Base-by-base conservation (phyloP, 352 stramenopile genomes). In the Globisporangium barbulae region DNA sequence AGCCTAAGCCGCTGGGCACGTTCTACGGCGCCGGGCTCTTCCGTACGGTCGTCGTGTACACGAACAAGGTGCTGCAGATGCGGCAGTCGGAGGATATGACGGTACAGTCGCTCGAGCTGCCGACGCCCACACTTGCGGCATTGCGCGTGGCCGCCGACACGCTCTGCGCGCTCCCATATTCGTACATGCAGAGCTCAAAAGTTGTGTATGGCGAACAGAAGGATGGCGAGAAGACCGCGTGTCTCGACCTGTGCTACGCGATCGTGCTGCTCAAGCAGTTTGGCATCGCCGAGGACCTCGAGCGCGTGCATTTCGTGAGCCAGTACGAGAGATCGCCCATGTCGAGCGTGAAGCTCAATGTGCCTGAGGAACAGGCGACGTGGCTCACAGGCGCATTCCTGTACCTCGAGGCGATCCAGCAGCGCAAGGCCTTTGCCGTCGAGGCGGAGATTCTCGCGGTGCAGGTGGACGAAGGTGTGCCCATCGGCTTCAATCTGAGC, bases 321-420 rank as follows among this genome's bases (percentile, higher is more conserved):
- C 76, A 64, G 1, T 75, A 83, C 19, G 70, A 78, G 54, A 73
- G 76, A 71, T 70, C 54, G 21, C 48, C 22, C 39, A 6, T 50
- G 10, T 37, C 35, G 21, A 52, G 21, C 44, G 45, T 13, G 30
- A 64, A 62, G 21, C 39, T 30, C n/a, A 39, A 31, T n/a, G 71
- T 50, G 31, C 41, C 67, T 0, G 63, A 68, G 8, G 78, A 90
- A 53, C 50, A 74, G 44, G 69, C 78, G 9, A 72, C 79, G 35
- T 92, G 83, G 83, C 68, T 90, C 22, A 83, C 83, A 0, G 83
- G 83, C 4, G 65, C 80, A n/a, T 92, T 89, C 61, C 67, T 90
- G 62, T 84, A 86, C 47, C 48, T 90, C 12, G 78, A 92, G 63
- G 68, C 78, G 21, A 68, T 90, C 59, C 77, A 90, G 60, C 74